A percentile compares a stretch with the other conserved stretches of the same genome.
Conservation (phyloP, 2,329 filamentous ascomycete species). For the Sclerotinia spermophila region DNA sequence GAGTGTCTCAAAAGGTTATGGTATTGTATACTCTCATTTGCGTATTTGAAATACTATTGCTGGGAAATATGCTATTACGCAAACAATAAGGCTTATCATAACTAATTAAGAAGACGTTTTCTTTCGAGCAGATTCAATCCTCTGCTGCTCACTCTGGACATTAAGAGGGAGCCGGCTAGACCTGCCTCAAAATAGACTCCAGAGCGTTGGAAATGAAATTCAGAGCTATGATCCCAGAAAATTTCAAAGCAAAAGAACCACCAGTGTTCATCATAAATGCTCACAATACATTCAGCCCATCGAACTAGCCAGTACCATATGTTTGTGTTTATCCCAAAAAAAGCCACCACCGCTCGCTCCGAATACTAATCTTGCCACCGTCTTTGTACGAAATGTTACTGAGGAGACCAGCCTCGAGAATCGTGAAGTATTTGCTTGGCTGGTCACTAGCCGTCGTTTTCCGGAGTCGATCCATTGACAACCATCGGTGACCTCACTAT, state of each 20-base stretch:
- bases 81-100: neutral
- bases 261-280: neutral
- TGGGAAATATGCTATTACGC: neutral
- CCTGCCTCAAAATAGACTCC: neutral
- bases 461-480: conserved; percentile 13
- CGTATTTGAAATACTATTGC: neutral
- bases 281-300: neutral
- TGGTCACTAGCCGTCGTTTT: neutral
- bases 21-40: neutral
- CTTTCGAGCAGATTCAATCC: neutral
- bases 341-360: neutral
- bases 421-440: neutral
- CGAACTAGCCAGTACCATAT: neutral
- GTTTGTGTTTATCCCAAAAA: neutral
- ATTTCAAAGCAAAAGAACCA: neutral
- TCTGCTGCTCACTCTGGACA: neutral
- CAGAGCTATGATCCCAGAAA: neutral
- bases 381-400: neutral
- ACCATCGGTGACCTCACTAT: conserved; percentile 1
- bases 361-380: neutral
- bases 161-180: neutral
- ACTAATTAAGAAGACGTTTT: neutral
- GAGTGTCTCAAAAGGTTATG: neutral
- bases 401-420: neutral
- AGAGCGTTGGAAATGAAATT: neutral